phyloP scores from a whole-genome alignment of 352 stramenopile species.

The Phytophthora pluvialis region DNA sequence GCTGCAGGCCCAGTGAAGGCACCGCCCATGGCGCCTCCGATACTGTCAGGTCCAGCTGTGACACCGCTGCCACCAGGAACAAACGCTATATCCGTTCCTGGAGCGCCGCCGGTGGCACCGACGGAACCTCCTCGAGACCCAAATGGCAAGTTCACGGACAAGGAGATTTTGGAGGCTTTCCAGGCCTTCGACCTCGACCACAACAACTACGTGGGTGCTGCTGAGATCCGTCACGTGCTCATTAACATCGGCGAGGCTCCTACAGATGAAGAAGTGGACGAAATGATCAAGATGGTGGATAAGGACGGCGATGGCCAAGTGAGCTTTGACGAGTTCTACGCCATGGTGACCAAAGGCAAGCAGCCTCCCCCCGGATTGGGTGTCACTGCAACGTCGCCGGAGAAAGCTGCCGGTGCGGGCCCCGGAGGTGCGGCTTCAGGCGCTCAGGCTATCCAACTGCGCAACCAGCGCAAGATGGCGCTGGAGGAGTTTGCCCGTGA shows the following conservation, averaged over 20 bases:
- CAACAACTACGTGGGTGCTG: conserved; percentile 96
- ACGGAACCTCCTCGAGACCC: conserved; percentile 87
- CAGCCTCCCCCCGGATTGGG: conserved; percentile 89
- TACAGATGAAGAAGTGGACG: conserved; percentile 96
- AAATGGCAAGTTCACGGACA: conserved; percentile 96
- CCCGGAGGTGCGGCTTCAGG: conserved; percentile 40
- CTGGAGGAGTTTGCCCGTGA: conserved; percentile 95
- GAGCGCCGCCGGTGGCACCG: conserved; percentile 57
- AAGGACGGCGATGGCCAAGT: conserved; percentile 95
- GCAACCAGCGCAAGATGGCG: conserved; percentile 92
- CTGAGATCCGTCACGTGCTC: conserved; percentile 94
- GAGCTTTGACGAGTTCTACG: conserved; percentile 95
- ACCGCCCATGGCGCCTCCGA: conserved; percentile 58
- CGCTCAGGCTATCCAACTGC: conserved; percentile 88
- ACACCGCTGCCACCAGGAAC: conserved; percentile 62
- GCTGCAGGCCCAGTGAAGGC: conserved; percentile 51
- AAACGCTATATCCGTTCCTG: conserved; percentile 63
- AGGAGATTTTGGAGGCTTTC: conserved; percentile 96
- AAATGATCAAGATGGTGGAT: conserved; percentile 97
- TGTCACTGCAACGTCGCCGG: conserved; percentile 38
- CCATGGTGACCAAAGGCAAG: conserved; percentile 95
- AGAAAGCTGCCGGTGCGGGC: conserved; percentile 38
- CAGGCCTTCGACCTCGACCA: conserved; percentile 95
- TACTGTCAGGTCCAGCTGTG: conserved; percentile 69
- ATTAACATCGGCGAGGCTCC: conserved; percentile 96